A percentile compares a stretch with the other conserved stretches of the same genome.
These are phyloP conservation scores for Microstroma glucosiphilum DNA, from an alignment of 1,284 basidiomycete genomes.

Conservation along the genomic window DNA sequence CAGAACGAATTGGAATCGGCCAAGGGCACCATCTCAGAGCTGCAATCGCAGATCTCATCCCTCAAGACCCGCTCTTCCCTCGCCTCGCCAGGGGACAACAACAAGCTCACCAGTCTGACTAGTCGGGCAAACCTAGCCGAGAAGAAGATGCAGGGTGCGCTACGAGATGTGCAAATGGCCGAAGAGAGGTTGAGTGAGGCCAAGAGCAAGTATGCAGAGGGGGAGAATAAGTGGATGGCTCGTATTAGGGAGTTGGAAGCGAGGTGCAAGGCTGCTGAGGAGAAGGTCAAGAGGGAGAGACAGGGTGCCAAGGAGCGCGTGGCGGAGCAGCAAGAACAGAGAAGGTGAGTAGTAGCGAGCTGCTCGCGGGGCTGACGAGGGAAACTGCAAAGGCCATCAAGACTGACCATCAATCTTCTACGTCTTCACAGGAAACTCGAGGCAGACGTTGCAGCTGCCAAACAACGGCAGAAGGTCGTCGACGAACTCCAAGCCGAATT, in stretches of 20 bases:
- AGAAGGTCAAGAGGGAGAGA: slow-evolving; percentile 87
- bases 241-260: slow-evolving; percentile 66
- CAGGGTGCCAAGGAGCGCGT: slow-evolving; percentile 84
- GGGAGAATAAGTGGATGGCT: slow-evolving; percentile 41
- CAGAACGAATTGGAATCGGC: slow-evolving; percentile 73
- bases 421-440: slow-evolving; percentile 6
- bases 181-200: slow-evolving; percentile 84
- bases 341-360: slow-evolving; percentile 4
- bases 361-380: background rate
- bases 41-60: slow-evolving; percentile 66
- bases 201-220: slow-evolving; percentile 54
- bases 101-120: slow-evolving; percentile 31
- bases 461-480: slow-evolving; percentile 5
- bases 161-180: slow-evolving; percentile 71
- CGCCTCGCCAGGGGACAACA: slow-evolving; percentile 28
- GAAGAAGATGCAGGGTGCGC: slow-evolving; percentile 68
- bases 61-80: slow-evolving; percentile 56
- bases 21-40: slow-evolving; percentile 63
- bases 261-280: slow-evolving; percentile 74
- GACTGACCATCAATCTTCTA: background rate
- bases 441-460: slow-evolving; percentile 7
- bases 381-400: background rate
- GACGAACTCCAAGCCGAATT: slow-evolving; percentile 7
- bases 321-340: slow-evolving; percentile 51
- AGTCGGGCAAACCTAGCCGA: slow-evolving; percentile 55